phyloP scores from a whole-genome alignment of 371 early-diverging fungal genomes.

The Smittium mucronatum region DNA sequence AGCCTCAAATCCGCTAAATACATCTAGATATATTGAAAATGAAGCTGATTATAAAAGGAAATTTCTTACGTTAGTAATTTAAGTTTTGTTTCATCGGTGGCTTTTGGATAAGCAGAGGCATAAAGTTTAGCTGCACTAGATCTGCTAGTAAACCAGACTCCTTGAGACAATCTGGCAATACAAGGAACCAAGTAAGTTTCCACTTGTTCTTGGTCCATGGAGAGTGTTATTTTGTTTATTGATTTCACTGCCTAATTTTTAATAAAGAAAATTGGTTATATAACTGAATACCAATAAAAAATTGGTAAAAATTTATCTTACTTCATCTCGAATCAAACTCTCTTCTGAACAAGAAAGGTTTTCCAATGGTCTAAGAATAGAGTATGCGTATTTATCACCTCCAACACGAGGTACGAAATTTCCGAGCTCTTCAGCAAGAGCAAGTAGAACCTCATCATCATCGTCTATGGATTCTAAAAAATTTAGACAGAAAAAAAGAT shows the following conservation, averaged over 20 bases:
- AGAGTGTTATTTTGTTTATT: constrained; percentile 59
- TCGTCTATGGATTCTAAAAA: constrained; percentile 89
- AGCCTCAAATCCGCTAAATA: constrained; percentile 36
- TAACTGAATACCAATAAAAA: too few relatives aligned
- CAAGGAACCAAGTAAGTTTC: constrained; percentile 82
- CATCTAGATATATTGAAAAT: neutral
- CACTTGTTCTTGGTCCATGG: constrained; percentile 59
- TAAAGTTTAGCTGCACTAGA: constrained; percentile 87
- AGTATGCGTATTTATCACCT: constrained; percentile 69
- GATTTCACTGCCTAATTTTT: constrained; percentile 77
- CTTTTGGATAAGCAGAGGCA: constrained; percentile 61
- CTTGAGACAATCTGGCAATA: constrained; percentile 72
- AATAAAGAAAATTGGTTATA: neutral
- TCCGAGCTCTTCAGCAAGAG: constrained; percentile 87
- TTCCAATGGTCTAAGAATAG: constrained; percentile 81
- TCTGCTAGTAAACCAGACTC: constrained; percentile 96
- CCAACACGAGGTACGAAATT: constrained; percentile 83
- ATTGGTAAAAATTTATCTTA: constrained; percentile 13
- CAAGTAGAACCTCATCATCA: constrained; percentile 88
- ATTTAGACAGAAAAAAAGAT: constrained; percentile 9
- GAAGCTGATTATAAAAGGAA: neutral
- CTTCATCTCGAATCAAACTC: constrained; percentile 91
- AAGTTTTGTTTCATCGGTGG: constrained; percentile 54
- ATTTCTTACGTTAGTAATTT: constrained; percentile 52
- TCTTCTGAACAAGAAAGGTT: constrained; percentile 93